These are phyloP conservation scores for Casuarina glauca DNA, from an alignment of 306 rosid genomes.

Conservation along the genomic window DNA sequence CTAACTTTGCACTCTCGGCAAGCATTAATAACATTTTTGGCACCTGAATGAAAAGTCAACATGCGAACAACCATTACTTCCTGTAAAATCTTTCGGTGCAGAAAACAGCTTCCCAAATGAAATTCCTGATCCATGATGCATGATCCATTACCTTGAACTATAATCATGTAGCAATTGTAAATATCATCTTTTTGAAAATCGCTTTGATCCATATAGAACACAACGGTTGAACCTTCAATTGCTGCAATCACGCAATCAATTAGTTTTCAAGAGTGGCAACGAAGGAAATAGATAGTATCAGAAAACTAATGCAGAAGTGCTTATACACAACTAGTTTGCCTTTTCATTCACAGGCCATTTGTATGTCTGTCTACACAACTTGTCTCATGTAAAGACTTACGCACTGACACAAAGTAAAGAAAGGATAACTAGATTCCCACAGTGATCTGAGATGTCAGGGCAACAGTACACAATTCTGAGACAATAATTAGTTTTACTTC, in stretches of 20 bases:
- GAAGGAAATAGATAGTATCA: neutral
- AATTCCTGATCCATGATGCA: conserved; percentile 2
- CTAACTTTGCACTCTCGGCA: conserved; percentile 79
- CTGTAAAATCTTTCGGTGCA: neutral
- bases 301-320: neutral
- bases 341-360: neutral
- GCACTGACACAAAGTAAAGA: neutral
- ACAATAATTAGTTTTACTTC: neutral
- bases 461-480: neutral
- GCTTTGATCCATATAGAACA: conserved; percentile 61
- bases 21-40: conserved; percentile 78
- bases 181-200: conserved; percentile 47
- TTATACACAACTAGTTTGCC: neutral
- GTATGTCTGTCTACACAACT: neutral
- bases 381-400: neutral
- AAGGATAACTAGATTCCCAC: neutral
- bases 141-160: conserved; percentile 67
- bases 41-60: conserved; percentile 56
- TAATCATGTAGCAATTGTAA: conserved; percentile 49
- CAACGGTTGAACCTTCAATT: conserved; percentile 75
- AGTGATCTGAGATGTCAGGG: neutral
- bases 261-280: conserved; percentile 15
- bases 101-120: conserved; percentile 6
- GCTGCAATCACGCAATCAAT: conserved; percentile 46
- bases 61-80: conserved; percentile 22